These are phyloP conservation scores for Sclerotinia subarctica DNA, from an alignment of 2,329 filamentous ascomycete genomes.

Conservation along the genomic window DNA sequence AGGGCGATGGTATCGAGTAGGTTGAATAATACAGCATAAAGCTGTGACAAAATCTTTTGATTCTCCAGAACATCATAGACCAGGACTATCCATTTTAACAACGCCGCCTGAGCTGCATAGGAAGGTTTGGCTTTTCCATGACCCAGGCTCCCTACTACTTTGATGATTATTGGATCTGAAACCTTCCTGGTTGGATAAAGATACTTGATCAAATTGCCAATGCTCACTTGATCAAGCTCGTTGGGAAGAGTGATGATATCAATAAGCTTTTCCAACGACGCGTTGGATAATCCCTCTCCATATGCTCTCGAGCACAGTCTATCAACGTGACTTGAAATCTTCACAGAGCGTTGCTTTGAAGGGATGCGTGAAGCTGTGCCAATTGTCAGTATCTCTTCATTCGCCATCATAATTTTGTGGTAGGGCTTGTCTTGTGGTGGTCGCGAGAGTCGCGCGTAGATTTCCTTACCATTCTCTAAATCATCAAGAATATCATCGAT, in stretches of 20 bases:
- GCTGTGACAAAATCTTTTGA: conserved; percentile 58
- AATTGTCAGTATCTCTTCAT: conserved; percentile 21
- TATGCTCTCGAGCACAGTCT: conserved; percentile 61
- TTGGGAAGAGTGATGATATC: conserved; percentile 64
- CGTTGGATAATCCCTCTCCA: conserved; percentile 62
- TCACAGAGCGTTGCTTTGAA: conserved; percentile 61
- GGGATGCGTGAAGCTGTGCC: conserved; percentile 55
- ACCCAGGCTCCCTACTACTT: conserved; percentile 69
- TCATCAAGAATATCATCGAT: conserved; percentile 31
- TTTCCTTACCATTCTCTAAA: conserved; percentile 32
- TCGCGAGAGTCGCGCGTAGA: conserved; percentile 23
- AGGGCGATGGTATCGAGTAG: conserved; percentile 77
- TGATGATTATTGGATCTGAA: conserved; percentile 57
- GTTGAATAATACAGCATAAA: conserved; percentile 77
- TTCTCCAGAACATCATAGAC: conserved; percentile 69
- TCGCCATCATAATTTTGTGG: background rate
- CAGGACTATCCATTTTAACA: conserved; percentile 77
- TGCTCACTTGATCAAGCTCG: conserved; percentile 72
- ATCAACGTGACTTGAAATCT: conserved; percentile 63
- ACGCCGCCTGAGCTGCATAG: conserved; percentile 61
- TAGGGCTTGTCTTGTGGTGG: background rate
- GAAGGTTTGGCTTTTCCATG: conserved; percentile 74
- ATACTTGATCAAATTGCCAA: conserved; percentile 66
- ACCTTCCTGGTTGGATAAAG: conserved; percentile 71
- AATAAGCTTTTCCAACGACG: conserved; percentile 60